A percentile compares a stretch with the other conserved stretches of the same genome.
phyloP scores from a whole-genome alignment of 768 basidiomycete species.

The Boletus rubescentipes region DNA sequence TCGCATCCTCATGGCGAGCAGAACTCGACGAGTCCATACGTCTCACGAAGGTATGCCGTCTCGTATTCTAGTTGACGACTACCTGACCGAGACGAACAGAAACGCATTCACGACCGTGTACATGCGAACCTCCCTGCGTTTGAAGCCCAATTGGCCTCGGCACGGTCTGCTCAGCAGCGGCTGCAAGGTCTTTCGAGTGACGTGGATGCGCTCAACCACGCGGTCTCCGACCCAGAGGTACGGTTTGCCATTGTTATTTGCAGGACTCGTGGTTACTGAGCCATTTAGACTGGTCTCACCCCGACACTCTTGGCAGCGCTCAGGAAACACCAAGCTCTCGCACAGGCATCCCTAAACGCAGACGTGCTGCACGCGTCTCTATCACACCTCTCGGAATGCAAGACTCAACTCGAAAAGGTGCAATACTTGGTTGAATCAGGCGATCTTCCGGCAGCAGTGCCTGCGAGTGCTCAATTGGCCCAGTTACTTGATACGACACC shows the following conservation, averaged over 20 bases:
- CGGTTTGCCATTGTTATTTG: slow-evolving; percentile 6
- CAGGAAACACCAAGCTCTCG: slow-evolving; percentile 57
- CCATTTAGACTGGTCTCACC: slow-evolving; percentile 62
- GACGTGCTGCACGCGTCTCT: slow-evolving; percentile 49
- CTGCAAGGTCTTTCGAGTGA: slow-evolving; percentile 49
- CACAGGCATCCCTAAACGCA: slow-evolving; percentile 62
- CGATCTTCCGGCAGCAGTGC: slow-evolving; percentile 61
- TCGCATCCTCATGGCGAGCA: slow-evolving; percentile 67
- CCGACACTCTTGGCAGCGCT: slow-evolving; percentile 56
- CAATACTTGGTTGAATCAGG: slow-evolving; percentile 52
- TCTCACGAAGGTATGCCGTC: slow-evolving; percentile 59
- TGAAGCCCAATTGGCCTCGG: slow-evolving; percentile 58
- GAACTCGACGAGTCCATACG: slow-evolving; percentile 73
- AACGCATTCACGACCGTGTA: slow-evolving; percentile 72
- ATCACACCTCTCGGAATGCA: slow-evolving; percentile 54
- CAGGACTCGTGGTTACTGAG: slow-evolving; percentile 10
- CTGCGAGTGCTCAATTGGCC: slow-evolving; percentile 43
- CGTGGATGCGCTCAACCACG: slow-evolving; percentile 50
- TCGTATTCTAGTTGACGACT: neutral
- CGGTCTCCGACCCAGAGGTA: slow-evolving; percentile 64
- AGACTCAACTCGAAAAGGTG: slow-evolving; percentile 44
- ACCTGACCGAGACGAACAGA: slow-evolving; percentile 38
- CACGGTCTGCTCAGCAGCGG: slow-evolving; percentile 64
- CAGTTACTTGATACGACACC: slow-evolving; percentile 48
- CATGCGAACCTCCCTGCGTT: slow-evolving; percentile 62